phyloP scores from a whole-genome alignment of 2,329 filamentous ascomycete genomes.

The Cytospora mali region DNA sequence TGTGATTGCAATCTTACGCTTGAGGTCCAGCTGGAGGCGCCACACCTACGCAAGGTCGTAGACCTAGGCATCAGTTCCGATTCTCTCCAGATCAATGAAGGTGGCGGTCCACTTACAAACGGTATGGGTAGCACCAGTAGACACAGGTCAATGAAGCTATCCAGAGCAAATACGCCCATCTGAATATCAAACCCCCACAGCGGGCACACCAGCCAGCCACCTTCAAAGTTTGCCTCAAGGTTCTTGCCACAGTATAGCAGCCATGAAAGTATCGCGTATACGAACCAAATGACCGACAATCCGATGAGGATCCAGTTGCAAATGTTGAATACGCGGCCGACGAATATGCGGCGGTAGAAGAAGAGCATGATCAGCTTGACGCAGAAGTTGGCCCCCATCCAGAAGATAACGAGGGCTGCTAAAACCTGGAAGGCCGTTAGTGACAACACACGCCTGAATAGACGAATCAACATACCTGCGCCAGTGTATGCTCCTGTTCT shows the following conservation, averaged over 20 bases:
- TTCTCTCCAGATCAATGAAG: not conserved
- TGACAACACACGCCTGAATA: not conserved
- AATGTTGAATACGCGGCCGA: slow-evolving; percentile 24
- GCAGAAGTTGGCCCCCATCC: slow-evolving; percentile 27
- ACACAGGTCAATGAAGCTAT: slow-evolving; percentile 26
- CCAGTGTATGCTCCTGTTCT: not conserved
- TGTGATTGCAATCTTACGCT: slow-evolving; percentile 24
- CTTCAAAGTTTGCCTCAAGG: slow-evolving; percentile 23
- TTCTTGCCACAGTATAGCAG: slow-evolving; percentile 26
- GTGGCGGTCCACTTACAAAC: slow-evolving; percentile 10
- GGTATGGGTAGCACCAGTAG: slow-evolving; percentile 26
- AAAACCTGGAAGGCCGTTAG: not conserved
- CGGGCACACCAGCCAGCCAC: slow-evolving; percentile 22
- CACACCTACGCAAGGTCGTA: slow-evolving; percentile 18
- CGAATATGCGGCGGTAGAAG: slow-evolving; percentile 28
- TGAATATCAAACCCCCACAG: slow-evolving; percentile 26
- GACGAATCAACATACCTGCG: not conserved
- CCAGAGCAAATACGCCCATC: slow-evolving; percentile 27
- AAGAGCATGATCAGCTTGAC: slow-evolving; percentile 28
- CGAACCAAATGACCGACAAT: slow-evolving; percentile 24
- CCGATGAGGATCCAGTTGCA: slow-evolving; percentile 26
- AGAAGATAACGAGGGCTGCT: slow-evolving; percentile 25
- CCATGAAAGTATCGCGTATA: slow-evolving; percentile 27
- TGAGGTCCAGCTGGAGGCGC: slow-evolving; percentile 25
- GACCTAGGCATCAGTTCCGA: not conserved